Conservation (phyloP, 306 rosid genomes). For the Vigna hirtella region DNA sequence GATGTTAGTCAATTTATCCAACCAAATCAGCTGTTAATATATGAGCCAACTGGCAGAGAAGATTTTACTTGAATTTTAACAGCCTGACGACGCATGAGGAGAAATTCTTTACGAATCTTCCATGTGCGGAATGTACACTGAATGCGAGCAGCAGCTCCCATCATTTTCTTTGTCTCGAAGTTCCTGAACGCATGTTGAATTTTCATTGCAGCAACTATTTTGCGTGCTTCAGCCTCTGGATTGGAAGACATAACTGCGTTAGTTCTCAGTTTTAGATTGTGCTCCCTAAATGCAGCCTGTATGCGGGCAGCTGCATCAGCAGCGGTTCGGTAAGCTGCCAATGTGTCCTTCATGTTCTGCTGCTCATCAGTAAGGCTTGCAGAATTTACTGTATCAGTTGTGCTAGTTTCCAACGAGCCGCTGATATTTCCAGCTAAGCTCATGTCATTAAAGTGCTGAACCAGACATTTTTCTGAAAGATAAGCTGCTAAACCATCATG, state of each 20-base stretch:
- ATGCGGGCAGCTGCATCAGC: slow-evolving; percentile 98
- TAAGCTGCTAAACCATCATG: slow-evolving; percentile 86
- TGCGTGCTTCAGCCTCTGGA: slow-evolving; percentile 85
- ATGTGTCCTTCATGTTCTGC: slow-evolving; percentile 68
- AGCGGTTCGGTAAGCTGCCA: slow-evolving; percentile 84
- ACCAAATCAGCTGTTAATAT: background rate
- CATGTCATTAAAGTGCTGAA: slow-evolving; percentile 86
- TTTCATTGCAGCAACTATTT: slow-evolving; percentile 90
- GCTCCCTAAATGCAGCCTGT: slow-evolving; percentile 86
- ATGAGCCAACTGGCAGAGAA: slow-evolving; percentile 31
- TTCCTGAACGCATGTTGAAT: slow-evolving; percentile 94
- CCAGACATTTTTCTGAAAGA: slow-evolving; percentile 91
- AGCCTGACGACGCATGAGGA: slow-evolving; percentile 75
- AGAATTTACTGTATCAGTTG: slow-evolving; percentile 48
- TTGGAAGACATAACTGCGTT: slow-evolving; percentile 53
- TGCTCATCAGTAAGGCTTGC: slow-evolving; percentile 80
- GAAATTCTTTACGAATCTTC: slow-evolving; percentile 85
- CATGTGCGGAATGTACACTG: slow-evolving; percentile 86
- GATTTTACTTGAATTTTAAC: slow-evolving; percentile 86
- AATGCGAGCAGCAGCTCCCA: slow-evolving; percentile 87
- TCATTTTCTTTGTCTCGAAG: slow-evolving; percentile 61
- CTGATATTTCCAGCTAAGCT: slow-evolving; percentile 83
- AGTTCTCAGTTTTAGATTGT: slow-evolving; percentile 65
- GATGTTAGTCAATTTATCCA: background rate
- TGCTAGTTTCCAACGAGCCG: slow-evolving; percentile 70